These are phyloP conservation scores for Oidium heveae DNA, from an alignment of 2,329 filamentous ascomycete species.

Conservation along the genomic window DNA sequence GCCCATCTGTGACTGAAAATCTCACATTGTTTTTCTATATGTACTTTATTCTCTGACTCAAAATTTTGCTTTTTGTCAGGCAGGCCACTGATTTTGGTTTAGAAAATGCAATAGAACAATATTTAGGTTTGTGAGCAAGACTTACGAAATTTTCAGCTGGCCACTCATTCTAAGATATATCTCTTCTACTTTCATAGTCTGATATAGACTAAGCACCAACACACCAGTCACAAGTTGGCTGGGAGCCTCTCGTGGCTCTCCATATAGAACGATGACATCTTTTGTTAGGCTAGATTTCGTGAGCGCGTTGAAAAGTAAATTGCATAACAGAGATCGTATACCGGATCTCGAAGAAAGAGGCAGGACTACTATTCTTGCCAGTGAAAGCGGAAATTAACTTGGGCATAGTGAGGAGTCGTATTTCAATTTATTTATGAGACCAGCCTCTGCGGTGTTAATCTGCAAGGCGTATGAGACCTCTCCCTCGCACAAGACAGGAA, in stretches of 20 bases:
- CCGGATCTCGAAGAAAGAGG: constrained; percentile 16
- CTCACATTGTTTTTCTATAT: constrained; percentile 12
- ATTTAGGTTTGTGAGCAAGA: not conserved
- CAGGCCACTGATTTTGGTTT: not conserved
- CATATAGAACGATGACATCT: constrained; percentile 57
- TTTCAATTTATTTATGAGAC: not conserved
- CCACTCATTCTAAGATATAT: constrained; percentile 48
- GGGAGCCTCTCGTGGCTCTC: constrained; percentile 47
- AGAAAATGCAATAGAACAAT: not conserved
- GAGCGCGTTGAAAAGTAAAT: not conserved
- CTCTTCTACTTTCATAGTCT: constrained; percentile 45
- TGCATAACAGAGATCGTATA: constrained; percentile 2
- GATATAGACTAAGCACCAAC: constrained; percentile 46
- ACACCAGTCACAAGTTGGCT: constrained; percentile 51
- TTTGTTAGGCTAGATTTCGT: constrained; percentile 36
- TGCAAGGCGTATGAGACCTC: too few species aligned
- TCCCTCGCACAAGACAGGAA: too few species aligned
- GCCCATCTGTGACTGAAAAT: constrained; percentile 47
- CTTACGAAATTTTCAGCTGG: constrained; percentile 42
- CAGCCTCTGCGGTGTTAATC: too few species aligned
- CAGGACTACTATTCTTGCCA: constrained; percentile 5
- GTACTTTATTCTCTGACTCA: not conserved
- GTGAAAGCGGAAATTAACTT: not conserved
- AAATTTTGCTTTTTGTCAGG: not conserved
- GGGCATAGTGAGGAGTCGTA: not conserved